These are phyloP conservation scores for Citrullus amarus DNA, from an alignment of 306 rosid species.

Conservation along the genomic window DNA sequence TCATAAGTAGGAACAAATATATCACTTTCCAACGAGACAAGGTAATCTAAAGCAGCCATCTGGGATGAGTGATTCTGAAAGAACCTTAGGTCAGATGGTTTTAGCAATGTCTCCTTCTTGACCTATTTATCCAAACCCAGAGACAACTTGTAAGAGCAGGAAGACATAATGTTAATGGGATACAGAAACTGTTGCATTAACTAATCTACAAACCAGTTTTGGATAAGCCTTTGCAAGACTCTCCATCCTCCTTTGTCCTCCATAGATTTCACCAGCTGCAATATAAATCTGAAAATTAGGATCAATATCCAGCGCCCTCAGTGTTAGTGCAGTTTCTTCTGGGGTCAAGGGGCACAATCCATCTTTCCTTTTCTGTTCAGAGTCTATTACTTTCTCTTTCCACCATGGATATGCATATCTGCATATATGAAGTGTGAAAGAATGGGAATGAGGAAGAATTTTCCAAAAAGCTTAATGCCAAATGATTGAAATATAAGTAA, in stretches of 20 bases:
- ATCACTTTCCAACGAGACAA: constrained; percentile 78
- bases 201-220: constrained; percentile 39
- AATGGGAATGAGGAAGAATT: neutral
- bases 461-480: neutral
- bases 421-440: neutral
- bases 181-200: neutral
- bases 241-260: constrained; percentile 57
- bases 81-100: constrained; percentile 47
- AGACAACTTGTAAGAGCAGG: constrained; percentile 3
- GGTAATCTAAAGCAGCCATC: constrained; percentile 90
- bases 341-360: constrained; percentile 81
- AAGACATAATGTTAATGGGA: neutral
- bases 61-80: constrained; percentile 68
- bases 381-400: constrained; percentile 67
- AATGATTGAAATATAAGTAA: neutral
- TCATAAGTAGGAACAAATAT: constrained; percentile 70
- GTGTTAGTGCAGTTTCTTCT: constrained; percentile 78
- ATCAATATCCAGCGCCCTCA: constrained; percentile 66
- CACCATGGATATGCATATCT: constrained; percentile 87
- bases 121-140: constrained; percentile 32
- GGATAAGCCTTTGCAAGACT: constrained; percentile 61
- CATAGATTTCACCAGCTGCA: constrained; percentile 89
- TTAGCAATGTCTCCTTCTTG: constrained; percentile 62
- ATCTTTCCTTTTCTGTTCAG: constrained; percentile 48
- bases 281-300: constrained; percentile 61